phyloP scores from a whole-genome alignment of 768 basidiomycete species.

The Mycena rebaudengoi region DNA sequence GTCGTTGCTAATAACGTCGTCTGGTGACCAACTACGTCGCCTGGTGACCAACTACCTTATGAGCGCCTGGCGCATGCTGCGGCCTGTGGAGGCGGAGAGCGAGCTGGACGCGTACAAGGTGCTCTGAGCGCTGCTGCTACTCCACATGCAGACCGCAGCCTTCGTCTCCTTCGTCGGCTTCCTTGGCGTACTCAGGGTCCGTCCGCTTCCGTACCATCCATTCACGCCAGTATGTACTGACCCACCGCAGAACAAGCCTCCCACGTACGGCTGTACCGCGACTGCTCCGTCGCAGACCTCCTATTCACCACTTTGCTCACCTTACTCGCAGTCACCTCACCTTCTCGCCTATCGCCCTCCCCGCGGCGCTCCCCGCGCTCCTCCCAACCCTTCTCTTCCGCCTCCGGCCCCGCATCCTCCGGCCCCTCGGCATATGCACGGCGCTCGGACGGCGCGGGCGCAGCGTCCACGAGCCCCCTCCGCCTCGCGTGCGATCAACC shows the following conservation, averaged over 20 bases:
- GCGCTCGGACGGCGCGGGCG: no score
- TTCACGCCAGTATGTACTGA: conserved; percentile 9
- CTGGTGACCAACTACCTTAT: conserved; percentile 47
- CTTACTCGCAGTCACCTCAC: conserved; percentile 60
- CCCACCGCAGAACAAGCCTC: conserved; percentile 59
- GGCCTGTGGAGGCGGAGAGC: conserved; percentile 56
- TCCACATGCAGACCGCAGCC: conserved; percentile 74
- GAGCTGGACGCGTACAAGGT: conserved; percentile 59
- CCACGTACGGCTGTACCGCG: conserved; percentile 82
- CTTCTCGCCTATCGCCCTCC: conserved; percentile 55
- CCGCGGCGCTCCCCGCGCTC: no score
- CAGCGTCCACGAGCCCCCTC: no score
- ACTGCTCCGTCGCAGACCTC: conserved; percentile 84
- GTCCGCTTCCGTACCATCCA: conserved; percentile 23
- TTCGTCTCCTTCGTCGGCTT: conserved; percentile 72
- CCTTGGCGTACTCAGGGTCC: conserved; percentile 73
- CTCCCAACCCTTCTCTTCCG: no score
- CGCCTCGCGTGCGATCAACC: conserved; percentile 79
- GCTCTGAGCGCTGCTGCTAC: conserved; percentile 68
- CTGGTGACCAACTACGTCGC: conserved; percentile 44
- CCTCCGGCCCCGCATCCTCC: no score
- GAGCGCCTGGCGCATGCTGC: conserved; percentile 43
- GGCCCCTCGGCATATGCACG: no score
- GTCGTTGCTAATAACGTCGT: conserved; percentile 48
- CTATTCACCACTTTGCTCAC: conserved; percentile 71